Conservation (phyloP, 495 filamentous ascomycete genomes). For the Daldinia concentrica region DNA sequence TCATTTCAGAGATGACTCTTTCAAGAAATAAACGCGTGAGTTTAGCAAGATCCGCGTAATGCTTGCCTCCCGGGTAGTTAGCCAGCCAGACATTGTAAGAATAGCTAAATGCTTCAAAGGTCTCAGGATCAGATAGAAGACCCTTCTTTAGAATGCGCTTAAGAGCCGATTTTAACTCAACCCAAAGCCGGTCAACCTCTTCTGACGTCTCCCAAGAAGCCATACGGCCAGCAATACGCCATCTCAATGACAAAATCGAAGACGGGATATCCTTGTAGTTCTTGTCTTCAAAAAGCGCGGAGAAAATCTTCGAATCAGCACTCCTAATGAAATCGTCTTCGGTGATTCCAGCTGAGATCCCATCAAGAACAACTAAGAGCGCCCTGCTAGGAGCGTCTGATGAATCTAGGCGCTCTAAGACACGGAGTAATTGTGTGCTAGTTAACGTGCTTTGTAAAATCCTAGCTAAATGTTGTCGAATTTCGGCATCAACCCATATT, state of each 20-base stretch:
- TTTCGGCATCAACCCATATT: slow-evolving; percentile 69
- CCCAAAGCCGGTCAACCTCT: slow-evolving; percentile 49
- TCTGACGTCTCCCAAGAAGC: slow-evolving; percentile 49
- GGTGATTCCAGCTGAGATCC: slow-evolving; percentile 56
- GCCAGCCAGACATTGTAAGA: slow-evolving; percentile 51
- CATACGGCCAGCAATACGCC: slow-evolving; percentile 50
- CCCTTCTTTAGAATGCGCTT: slow-evolving; percentile 48
- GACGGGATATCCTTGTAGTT: slow-evolving; percentile 23
- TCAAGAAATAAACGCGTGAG: slow-evolving; percentile 48
- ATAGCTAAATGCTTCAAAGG: slow-evolving; percentile 55
- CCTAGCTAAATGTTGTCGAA: slow-evolving; percentile 57
- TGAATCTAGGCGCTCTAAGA: slow-evolving; percentile 53
- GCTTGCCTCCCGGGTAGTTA: slow-evolving; percentile 47
- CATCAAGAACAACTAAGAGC: slow-evolving; percentile 56
- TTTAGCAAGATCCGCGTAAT: slow-evolving; percentile 47
- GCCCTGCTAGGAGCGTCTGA: slow-evolving; percentile 42
- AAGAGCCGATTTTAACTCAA: slow-evolving; percentile 46
- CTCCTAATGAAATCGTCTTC: slow-evolving; percentile 55
- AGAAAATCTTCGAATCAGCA: slow-evolving; percentile 49
- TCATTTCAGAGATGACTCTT: slow-evolving; percentile 39
- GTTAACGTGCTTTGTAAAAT: slow-evolving; percentile 57
- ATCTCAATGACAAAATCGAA: slow-evolving; percentile 47
- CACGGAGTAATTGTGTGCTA: slow-evolving; percentile 56
- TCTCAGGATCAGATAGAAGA: slow-evolving; percentile 39
- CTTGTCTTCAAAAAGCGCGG: slow-evolving; percentile 37